Conservation (phyloP, 768 basidiomycete species). For the Boletus patriciae region DNA sequence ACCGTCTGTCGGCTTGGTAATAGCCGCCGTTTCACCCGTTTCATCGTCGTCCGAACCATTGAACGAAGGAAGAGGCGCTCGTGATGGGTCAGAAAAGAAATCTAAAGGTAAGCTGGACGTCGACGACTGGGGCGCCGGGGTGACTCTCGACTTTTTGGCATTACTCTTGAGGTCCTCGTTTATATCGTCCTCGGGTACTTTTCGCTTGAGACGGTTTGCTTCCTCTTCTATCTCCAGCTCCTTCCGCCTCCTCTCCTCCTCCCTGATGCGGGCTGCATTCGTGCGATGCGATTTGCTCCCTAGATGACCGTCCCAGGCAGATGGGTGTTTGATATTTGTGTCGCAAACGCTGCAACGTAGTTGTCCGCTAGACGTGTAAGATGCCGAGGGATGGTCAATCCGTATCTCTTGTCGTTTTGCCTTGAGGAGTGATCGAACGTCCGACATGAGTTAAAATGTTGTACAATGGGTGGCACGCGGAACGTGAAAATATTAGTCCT, state of each 20-base stretch:
- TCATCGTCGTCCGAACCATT: conserved; percentile 44
- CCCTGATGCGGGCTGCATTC: conserved; percentile 57
- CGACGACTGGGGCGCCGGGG: conserved; percentile 13
- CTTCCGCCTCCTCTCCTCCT: conserved; percentile 49
- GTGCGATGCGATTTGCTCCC: conserved; percentile 78
- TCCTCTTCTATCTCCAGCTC: conserved; percentile 38
- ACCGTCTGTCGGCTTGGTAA: neutral
- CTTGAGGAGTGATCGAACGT: conserved; percentile 77
- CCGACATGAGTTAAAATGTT: conserved; percentile 52
- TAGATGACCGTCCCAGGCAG: conserved; percentile 86
- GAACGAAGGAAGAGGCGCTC: conserved; percentile 40
- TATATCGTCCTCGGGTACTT: conserved; percentile 24
- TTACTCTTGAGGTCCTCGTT: conserved; percentile 25
- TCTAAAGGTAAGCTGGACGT: conserved; percentile 52
- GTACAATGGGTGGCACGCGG: neutral
- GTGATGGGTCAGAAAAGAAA: conserved; percentile 81
- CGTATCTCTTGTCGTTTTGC: conserved; percentile 79
- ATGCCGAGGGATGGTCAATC: conserved; percentile 70
- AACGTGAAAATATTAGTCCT: neutral
- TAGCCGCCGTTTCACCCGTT: conserved; percentile 14
- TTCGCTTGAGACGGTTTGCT: conserved; percentile 38
- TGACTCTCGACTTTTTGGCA: conserved; percentile 33
- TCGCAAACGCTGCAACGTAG: conserved; percentile 69
- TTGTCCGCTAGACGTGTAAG: conserved; percentile 65
- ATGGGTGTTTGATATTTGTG: conserved; percentile 65